Conservation (phyloP, 2,329 filamentous ascomycete genomes). For the Fusarium robinianum region DNA sequence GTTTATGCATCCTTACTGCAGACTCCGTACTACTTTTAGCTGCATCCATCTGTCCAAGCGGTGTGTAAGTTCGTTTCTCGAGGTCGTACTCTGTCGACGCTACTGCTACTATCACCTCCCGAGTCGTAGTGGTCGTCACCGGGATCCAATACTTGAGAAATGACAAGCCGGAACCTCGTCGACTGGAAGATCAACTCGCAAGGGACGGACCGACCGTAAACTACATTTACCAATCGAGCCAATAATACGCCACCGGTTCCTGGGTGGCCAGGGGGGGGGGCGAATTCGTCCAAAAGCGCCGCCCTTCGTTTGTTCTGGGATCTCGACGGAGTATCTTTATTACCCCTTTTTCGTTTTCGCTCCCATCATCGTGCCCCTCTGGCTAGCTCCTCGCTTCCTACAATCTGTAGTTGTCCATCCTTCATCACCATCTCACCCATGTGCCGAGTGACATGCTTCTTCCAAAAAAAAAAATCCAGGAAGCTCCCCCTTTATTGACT, state of each 20-base stretch:
- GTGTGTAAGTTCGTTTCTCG: no score
- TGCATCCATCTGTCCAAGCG: no score
- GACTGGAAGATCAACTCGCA: conserved; percentile 16
- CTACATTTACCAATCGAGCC: conserved; percentile 6
- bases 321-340: neutral
- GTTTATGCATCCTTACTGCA: conserved; percentile 7
- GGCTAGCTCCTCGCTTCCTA: conserved; percentile 3
- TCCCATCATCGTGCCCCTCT: neutral
- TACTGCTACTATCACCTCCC: no score
- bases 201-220: conserved; percentile 19
- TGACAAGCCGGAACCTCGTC: no score
- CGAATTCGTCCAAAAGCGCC: conserved; percentile 10
- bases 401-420: neutral
- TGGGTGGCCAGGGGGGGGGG: no score
- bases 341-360: conserved; percentile 1
- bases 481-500: conserved; percentile 9
- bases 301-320: conserved; percentile 1
- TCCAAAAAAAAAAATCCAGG: conserved; percentile 14
- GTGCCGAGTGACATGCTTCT: conserved; percentile 12
- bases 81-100: no score
- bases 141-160: no score
- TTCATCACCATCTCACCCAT: no score
- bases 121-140: no score
- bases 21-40: no score
- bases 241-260: conserved; percentile 8